These are phyloP conservation scores for Aspergillus spinulosporus DNA, from an alignment of 2,329 filamentous ascomycete species.

Conservation along the genomic window DNA sequence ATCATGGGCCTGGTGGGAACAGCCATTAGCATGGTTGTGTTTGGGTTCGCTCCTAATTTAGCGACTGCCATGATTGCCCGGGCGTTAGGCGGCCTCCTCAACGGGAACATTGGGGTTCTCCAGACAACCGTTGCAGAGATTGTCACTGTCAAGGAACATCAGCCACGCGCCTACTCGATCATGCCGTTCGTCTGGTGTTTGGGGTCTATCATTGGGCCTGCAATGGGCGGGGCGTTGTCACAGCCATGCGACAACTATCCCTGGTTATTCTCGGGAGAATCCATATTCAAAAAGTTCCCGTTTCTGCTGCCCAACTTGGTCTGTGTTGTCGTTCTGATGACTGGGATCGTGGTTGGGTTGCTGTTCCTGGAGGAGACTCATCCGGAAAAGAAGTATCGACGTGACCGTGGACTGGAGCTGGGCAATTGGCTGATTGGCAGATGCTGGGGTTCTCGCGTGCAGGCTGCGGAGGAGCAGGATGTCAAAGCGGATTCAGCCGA, in stretches of 20 bases:
- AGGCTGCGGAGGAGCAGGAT: slow-evolving; percentile 29
- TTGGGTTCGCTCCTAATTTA: slow-evolving; percentile 84
- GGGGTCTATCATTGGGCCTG: slow-evolving; percentile 90
- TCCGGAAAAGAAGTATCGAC: slow-evolving; percentile 71
- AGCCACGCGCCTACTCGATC: slow-evolving; percentile 90
- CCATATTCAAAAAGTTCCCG: slow-evolving; percentile 81
- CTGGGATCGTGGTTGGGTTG: slow-evolving; percentile 75
- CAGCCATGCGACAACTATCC: slow-evolving; percentile 84
- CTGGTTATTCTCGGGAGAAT: slow-evolving; percentile 66
- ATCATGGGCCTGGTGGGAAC: slow-evolving; percentile 88
- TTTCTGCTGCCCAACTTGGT: slow-evolving; percentile 93
- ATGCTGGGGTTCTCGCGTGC: slow-evolving; percentile 31
- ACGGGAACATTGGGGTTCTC: slow-evolving; percentile 93
- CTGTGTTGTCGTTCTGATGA: slow-evolving; percentile 73
- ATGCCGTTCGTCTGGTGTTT: slow-evolving; percentile 99
- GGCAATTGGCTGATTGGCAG: slow-evolving; percentile 66
- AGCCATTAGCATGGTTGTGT: slow-evolving; percentile 85
- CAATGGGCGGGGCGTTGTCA: slow-evolving; percentile 85
- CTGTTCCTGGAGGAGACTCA: slow-evolving; percentile 95
- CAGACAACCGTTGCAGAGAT: slow-evolving; percentile 95
- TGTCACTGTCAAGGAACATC: slow-evolving; percentile 88
- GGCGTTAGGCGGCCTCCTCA: slow-evolving; percentile 84
- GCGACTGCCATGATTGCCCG: slow-evolving; percentile 82
- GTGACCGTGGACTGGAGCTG: slow-evolving; percentile 73
- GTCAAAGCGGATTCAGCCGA: slow-evolving; percentile 53